Evolutionary conservation across 1,284 basidiomycete species (phyloP), one percentile per base, ranked within the genome.

Genomic region (Moesziomyces parantarcticus): DNA sequence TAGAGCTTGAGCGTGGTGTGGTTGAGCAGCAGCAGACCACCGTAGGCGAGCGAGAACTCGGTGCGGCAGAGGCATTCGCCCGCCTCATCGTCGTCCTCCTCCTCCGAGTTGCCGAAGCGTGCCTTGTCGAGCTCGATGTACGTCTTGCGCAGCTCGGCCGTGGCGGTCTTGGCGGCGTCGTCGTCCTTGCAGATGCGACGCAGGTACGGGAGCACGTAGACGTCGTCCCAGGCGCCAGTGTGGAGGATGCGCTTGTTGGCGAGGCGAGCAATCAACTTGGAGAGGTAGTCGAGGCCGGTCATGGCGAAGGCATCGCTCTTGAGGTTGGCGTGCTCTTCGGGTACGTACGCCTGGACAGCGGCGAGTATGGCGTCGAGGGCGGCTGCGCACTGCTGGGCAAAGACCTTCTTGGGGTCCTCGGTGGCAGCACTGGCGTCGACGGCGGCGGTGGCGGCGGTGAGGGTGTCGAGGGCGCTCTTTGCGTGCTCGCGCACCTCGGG

Each of bases 11-110:
- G 88, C 32, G 89, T 91, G 36, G 96, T 98, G 86, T 99, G 96
- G 61, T 97, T 99, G 75, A 99, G 89, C 63, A 99, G 88, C 16
- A 99, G 88, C 32, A 99, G 89, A 70, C 96, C 93, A 79, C 96
- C 96, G 84, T 99, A 99, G 18, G 96, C 97, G 63, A 99, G 88
- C 34, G 94, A 97, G 87, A 99, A 99, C 56, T 94, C 89, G 62
- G 88, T 94, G 83, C 98, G 91, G 84, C 94, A 96, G 48, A 98
- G 87, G 51, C 96, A 85, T 84, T 87, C 87, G 60, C 88, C 88
- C 50, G 70, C 75, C 54, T 84, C 80, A 46, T 85, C 85, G 39
- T 95, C 93, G 80, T 92, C 93, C 74, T 91, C 91, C 39, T 88
- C 88, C 44, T 79, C 77, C 5, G 77, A 77, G 62, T 78, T 75